These are phyloP conservation scores for Aspergillus steynii DNA, from an alignment of 495 filamentous ascomycete genomes.

Conservation along the genomic window DNA sequence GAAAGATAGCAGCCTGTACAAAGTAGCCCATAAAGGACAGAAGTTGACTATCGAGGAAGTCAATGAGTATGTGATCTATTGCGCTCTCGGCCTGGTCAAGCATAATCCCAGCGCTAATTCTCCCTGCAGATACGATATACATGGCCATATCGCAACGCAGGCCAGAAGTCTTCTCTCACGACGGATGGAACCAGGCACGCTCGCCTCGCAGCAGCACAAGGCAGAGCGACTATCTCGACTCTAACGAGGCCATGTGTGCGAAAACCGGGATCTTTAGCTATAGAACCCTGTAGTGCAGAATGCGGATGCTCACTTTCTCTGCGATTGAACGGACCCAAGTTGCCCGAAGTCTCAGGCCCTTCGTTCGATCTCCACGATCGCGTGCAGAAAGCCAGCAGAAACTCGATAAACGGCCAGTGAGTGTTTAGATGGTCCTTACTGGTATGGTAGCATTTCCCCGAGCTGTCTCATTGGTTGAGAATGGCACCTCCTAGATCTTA, in stretches of 20 bases:
- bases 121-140: neutral
- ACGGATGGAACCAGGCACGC: neutral
- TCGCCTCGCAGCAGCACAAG: too few relatives aligned
- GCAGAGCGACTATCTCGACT: neutral
- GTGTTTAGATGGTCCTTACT: too few relatives aligned
- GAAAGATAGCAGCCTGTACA: neutral
- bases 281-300: neutral
- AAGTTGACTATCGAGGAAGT: constrained; percentile 37
- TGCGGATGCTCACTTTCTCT: neutral
- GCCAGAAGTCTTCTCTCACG: neutral
- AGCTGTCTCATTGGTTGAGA: too few relatives aligned
- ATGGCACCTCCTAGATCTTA: too few relatives aligned
- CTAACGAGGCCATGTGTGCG: neutral
- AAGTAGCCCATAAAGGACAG: constrained; percentile 15
- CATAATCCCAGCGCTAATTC: neutral
- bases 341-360: too few relatives aligned
- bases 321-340: neutral
- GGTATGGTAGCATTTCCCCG: too few relatives aligned
- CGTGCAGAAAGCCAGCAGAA: too few relatives aligned
- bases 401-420: too few relatives aligned
- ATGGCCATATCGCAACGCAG: neutral
- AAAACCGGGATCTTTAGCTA: neutral
- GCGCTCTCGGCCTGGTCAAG: too few relatives aligned
- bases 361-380: too few relatives aligned
- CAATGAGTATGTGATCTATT: constrained; percentile 15